A percentile compares a stretch with the other conserved stretches of the same genome.
Evolutionary conservation across 139 green algal species (phyloP).

Genomic region (Nannochloris sp.): DNA sequence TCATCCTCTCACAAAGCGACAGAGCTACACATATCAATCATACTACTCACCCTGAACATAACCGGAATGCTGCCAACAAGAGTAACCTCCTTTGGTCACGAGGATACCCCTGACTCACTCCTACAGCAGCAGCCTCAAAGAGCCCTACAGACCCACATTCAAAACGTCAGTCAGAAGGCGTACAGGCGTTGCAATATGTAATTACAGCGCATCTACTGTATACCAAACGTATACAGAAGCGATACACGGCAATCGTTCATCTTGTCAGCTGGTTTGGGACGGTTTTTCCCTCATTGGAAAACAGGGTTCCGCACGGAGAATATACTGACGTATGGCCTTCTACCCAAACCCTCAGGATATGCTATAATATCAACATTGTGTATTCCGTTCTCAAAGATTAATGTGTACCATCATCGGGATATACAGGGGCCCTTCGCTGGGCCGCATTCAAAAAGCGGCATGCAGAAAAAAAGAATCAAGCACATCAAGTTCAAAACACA

Average conservation of each 20-base stretch:
- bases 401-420: conserved; percentile 22
- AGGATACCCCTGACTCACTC: too few relatives aligned
- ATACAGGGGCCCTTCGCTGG: too few relatives aligned
- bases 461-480: too few relatives aligned
- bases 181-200: neutral
- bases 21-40: neutral
- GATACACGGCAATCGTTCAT: conserved; percentile 4
- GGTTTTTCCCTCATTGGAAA: conserved; percentile 3
- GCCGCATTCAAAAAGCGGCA: too few relatives aligned
- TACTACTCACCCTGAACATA: too few relatives aligned
- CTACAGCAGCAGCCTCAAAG: too few relatives aligned
- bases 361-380: conserved; percentile 20
- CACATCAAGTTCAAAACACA: too few relatives aligned
- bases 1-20: conserved; percentile 15
- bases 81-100: too few relatives aligned
- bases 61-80: too few relatives aligned
- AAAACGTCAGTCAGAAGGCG: neutral
- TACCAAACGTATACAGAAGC: neutral
- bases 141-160: too few relatives aligned
- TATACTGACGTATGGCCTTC: conserved; percentile 17
- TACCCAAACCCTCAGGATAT: conserved; percentile 24
- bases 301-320: conserved; percentile 26
- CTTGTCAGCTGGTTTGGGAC: conserved; percentile 22
- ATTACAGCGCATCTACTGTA: neutral
- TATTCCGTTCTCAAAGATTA: conserved; percentile 45